Evolutionary conservation across 768 basidiomycete species (phyloP).

Genomic region (Russula dissimulans): DNA sequence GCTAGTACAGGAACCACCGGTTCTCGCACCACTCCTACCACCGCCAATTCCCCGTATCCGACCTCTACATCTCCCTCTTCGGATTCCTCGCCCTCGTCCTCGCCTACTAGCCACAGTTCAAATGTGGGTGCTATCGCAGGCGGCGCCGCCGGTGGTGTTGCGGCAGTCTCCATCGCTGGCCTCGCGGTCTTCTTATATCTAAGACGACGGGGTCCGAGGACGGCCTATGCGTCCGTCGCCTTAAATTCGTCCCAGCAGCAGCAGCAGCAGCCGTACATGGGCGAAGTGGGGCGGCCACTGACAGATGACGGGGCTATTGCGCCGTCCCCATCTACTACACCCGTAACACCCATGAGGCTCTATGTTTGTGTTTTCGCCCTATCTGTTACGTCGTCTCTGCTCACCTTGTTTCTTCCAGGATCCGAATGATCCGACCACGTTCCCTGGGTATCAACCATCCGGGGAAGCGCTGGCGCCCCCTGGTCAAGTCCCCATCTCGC

Average conservation of each 20-base stretch:
- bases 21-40: not conserved
- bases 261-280: not conserved
- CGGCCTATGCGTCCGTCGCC: not conserved
- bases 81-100: not conserved
- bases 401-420: not conserved
- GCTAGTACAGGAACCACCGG: too few species aligned
- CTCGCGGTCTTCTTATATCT: not conserved
- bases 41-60: not conserved
- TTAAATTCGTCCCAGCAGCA: not conserved
- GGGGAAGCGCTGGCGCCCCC: not conserved
- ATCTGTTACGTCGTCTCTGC: too few species aligned
- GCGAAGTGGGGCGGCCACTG: not conserved
- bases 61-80: not conserved
- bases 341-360: not conserved
- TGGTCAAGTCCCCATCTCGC: too few species aligned
- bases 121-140: not conserved
- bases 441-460: not conserved
- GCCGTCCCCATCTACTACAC: not conserved
- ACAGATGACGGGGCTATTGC: not conserved
- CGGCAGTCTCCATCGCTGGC: not conserved
- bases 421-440: slow-evolving; percentile 6
- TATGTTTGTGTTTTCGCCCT: not conserved
- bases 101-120: not conserved
- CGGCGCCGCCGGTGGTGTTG: not conserved
- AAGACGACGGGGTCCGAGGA: not conserved